These are phyloP conservation scores for Prunus mume DNA, from an alignment of 306 rosid species.

Conservation along the genomic window DNA sequence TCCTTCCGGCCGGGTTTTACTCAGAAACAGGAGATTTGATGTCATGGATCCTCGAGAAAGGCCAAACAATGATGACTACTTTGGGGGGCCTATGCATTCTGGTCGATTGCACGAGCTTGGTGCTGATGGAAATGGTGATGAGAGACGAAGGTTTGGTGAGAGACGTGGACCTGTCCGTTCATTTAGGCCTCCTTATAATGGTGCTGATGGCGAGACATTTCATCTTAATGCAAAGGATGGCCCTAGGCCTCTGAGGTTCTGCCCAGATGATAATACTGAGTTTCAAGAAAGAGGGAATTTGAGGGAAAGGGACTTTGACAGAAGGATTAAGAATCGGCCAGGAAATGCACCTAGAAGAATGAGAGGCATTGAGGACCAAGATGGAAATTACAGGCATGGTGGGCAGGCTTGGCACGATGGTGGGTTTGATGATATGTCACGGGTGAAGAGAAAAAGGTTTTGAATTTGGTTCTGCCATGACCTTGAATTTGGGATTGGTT, in stretches of 20 bases:
- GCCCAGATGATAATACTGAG: conserved; percentile 58
- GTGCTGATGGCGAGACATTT: conserved; percentile 53
- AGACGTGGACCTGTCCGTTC: conserved; percentile 69
- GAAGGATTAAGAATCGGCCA: conserved; percentile 61
- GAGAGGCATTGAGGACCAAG: conserved; percentile 72
- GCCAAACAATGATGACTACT: conserved; percentile 54
- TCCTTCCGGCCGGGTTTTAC: conserved; percentile 52
- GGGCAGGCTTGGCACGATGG: conserved; percentile 72
- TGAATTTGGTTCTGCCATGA: conserved; percentile 27
- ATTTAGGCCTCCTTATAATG: conserved; percentile 65
- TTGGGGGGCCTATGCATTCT: conserved; percentile 62
- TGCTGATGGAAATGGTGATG: conserved; percentile 66
- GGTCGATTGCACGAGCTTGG: conserved; percentile 51
- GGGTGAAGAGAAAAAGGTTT: conserved; percentile 72
- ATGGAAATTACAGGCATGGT: conserved; percentile 60
- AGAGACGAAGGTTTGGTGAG: conserved; percentile 70
- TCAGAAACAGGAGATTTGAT: conserved; percentile 69
- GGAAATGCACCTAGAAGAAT: conserved; percentile 65
- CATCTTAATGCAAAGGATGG: conserved; percentile 61
- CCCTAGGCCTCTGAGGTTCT: conserved; percentile 62
- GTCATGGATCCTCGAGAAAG: conserved; percentile 63
- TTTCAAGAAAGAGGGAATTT: conserved; percentile 75
- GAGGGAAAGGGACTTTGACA: conserved; percentile 69
- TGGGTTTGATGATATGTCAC: conserved; percentile 60
- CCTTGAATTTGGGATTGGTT: conserved; percentile 5